phyloP scores from a whole-genome alignment of 306 rosid species.

The Argentina anserina region DNA sequence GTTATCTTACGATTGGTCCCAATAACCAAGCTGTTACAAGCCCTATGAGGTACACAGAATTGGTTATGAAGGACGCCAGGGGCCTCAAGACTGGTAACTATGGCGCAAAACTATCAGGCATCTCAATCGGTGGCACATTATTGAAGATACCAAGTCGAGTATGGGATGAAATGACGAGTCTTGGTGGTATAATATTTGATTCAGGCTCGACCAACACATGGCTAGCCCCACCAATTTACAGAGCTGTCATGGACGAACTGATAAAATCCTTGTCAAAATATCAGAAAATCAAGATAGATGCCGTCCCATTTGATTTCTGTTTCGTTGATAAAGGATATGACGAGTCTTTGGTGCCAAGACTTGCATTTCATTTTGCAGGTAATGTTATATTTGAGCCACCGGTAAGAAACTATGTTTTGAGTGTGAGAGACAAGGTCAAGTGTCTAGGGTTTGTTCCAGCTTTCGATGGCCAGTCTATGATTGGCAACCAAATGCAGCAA shows the following conservation, averaged over 20 bases:
- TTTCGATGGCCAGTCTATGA: background rate
- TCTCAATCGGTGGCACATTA: background rate
- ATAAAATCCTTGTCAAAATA: background rate
- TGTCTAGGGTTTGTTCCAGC: background rate
- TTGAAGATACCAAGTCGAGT: background rate
- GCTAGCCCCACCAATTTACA: background rate
- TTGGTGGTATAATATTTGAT: background rate
- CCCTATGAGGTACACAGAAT: background rate
- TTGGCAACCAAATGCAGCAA: constrained; percentile 11
- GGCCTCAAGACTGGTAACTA: background rate
- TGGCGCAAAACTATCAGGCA: background rate
- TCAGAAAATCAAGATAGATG: background rate
- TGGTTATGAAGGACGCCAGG: background rate
- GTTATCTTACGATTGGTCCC: background rate
- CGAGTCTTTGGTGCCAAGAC: background rate
- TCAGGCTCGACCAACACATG: background rate
- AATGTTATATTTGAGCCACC: background rate
- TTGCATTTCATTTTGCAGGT: background rate
- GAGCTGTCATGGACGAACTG: background rate
- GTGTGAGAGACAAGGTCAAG: background rate
- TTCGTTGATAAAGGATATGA: background rate
- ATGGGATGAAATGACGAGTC: background rate
- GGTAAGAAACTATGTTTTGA: background rate
- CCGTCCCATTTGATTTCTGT: background rate
- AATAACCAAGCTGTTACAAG: background rate